phyloP scores from a whole-genome alignment of 192 early-diverging fungal species.

The Entomortierella parvispora region DNA sequence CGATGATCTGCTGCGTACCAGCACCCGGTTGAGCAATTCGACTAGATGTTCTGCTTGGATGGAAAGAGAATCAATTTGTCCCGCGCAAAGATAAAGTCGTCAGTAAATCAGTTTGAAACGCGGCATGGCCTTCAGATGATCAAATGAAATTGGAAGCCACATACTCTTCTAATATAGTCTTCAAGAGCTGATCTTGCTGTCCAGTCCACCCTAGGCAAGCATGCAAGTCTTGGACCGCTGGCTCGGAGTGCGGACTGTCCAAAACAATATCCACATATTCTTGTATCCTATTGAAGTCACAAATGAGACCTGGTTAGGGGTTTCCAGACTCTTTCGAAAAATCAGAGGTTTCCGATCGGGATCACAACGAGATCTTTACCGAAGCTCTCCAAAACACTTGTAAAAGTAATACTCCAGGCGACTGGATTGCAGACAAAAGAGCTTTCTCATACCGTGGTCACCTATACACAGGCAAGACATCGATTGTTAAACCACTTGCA shows the following conservation, averaged over 20 bases:
- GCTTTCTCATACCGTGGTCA: constrained; percentile 12
- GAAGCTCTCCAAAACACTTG: constrained; percentile 43
- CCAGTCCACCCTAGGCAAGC: constrained; percentile 52
- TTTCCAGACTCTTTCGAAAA: neutral
- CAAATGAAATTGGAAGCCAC: neutral
- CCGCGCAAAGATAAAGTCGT: neutral
- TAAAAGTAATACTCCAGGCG: constrained; percentile 49
- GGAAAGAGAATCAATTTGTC: neutral
- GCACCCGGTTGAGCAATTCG: constrained; percentile 80
- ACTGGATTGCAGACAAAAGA: constrained; percentile 41
- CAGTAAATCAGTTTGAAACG: neutral
- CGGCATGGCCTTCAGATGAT: neutral
- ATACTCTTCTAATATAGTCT: constrained; percentile 36
- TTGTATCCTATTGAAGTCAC: constrained; percentile 42
- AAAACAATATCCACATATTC: constrained; percentile 81
- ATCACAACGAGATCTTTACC: constrained; percentile 10
- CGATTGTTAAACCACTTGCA: neutral
- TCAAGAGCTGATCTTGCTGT: constrained; percentile 39
- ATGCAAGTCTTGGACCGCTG: constrained; percentile 72
- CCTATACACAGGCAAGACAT: neutral
- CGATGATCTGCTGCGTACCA: constrained; percentile 73
- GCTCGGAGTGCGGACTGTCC: constrained; percentile 72
- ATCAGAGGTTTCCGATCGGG: neutral
- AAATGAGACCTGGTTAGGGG: neutral
- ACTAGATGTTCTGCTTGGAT: constrained; percentile 50